Percentiles rank a stretch among this genome's conserved stretches.
These are phyloP conservation scores for Backusella circina DNA, from an alignment of 192 early-diverging fungal genomes.

Conservation along the genomic window DNA sequence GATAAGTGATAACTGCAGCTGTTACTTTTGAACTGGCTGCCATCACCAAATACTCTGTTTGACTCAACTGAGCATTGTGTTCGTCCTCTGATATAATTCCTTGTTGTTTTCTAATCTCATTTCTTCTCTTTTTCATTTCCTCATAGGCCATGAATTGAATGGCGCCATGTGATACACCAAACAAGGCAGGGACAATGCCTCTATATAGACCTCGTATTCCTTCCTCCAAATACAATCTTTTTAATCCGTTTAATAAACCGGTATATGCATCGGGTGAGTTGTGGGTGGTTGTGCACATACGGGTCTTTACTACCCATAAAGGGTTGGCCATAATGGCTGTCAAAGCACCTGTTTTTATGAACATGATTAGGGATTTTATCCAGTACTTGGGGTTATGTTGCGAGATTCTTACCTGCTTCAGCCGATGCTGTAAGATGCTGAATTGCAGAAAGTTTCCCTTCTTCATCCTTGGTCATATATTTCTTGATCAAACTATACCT, in stretches of 20 bases:
- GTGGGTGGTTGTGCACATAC: constrained; percentile 71
- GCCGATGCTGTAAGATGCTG: constrained; percentile 85
- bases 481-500: constrained; percentile 66
- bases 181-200: constrained; percentile 81
- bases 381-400: too few relatives aligned
- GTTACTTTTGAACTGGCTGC: constrained; percentile 83
- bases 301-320: constrained; percentile 82
- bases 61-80: constrained; percentile 35
- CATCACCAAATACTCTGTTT: constrained; percentile 78
- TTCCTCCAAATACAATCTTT: constrained; percentile 57
- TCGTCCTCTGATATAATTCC: constrained; percentile 14
- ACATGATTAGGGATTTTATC: too few relatives aligned
- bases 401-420: constrained; percentile 49
- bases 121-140: constrained; percentile 81
- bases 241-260: constrained; percentile 61
- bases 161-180: constrained; percentile 95
- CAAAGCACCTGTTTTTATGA: constrained; percentile 49
- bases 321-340: constrained; percentile 76
- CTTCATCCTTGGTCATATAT: constrained; percentile 50
- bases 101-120: constrained; percentile 35
- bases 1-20: constrained; percentile 87
- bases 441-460: constrained; percentile 58
- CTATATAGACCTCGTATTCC: constrained; percentile 74
- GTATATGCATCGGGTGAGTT: constrained; percentile 58
- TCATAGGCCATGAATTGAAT: constrained; percentile 99